Evolutionary conservation across 495 filamentous ascomycete species (phyloP).

Genomic region (Rostrohypoxylon terebratum): DNA sequence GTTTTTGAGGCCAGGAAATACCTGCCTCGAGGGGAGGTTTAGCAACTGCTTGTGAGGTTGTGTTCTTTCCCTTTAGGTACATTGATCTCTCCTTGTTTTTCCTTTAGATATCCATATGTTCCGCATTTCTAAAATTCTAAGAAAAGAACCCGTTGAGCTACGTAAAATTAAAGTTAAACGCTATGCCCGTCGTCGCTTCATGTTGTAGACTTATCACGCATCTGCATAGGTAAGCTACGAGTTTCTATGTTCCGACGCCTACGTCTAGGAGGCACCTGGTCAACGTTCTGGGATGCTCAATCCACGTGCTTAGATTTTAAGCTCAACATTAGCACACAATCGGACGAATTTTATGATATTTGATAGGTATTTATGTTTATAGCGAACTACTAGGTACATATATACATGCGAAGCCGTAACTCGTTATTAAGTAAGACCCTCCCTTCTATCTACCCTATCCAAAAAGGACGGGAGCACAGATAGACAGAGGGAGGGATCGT

Average conservation of each 20-base stretch:
- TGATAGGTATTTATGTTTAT: slow-evolving; percentile 4
- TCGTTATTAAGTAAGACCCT: slow-evolving; percentile 30
- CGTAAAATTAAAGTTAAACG: not conserved
- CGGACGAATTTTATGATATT: not conserved
- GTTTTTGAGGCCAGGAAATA: not conserved
- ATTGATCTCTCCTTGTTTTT: slow-evolving; percentile 1
- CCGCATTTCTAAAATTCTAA: not conserved
- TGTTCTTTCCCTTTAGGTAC: slow-evolving; percentile 5
- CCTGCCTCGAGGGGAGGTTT: not conserved
- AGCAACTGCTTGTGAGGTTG: not conserved
- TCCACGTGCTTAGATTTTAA: not conserved
- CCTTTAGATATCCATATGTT: slow-evolving; percentile 28
- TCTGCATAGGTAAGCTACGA: too few relatives aligned
- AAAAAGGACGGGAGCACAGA: not conserved
- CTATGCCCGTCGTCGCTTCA: not conserved
- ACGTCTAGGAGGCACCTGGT: too few relatives aligned
- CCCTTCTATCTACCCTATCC: not conserved
- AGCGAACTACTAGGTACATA: slow-evolving; percentile 5
- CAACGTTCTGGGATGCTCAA: too few relatives aligned
- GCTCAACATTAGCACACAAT: not conserved
- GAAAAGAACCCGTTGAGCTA: not conserved
- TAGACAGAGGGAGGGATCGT: not conserved
- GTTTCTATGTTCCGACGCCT: too few relatives aligned
- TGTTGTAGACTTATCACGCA: too few relatives aligned
- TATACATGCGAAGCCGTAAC: slow-evolving; percentile 34